Conservation (phyloP, 2,329 filamentous ascomycete genomes). For the Hypoxylon sp. region DNA sequence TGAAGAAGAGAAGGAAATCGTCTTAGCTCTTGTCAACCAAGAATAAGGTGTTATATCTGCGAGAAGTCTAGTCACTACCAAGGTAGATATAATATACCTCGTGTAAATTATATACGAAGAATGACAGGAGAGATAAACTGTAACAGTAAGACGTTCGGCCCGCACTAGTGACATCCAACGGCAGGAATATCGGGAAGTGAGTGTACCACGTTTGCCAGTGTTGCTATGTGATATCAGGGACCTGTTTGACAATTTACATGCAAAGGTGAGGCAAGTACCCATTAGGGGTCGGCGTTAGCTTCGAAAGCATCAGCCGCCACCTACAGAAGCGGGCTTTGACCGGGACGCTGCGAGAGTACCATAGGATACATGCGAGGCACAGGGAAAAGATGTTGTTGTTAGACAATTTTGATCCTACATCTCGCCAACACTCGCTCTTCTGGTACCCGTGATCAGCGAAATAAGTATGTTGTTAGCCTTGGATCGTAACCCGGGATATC, state of each 20-base stretch:
- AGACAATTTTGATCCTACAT: constrained; percentile 12
- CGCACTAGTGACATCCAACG: constrained; percentile 42
- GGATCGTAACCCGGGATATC: constrained; percentile 47
- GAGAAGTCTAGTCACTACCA: constrained; percentile 3
- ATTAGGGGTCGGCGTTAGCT: constrained; percentile 14
- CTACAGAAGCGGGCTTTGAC: constrained; percentile 12
- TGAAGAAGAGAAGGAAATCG: background rate
- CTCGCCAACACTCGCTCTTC: constrained; percentile 11
- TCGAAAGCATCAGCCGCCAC: constrained; percentile 8
- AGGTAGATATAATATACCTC: constrained; percentile 25
- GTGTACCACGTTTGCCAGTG: constrained; percentile 31
- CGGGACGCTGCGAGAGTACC: constrained; percentile 10
- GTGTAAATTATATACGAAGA: constrained; percentile 27
- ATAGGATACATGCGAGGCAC: constrained; percentile 8
- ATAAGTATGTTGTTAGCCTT: constrained; percentile 25
- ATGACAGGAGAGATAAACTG: constrained; percentile 25
- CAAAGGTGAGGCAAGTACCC: constrained; percentile 10
- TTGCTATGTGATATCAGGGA: constrained; percentile 13
- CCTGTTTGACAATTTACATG: constrained; percentile 4
- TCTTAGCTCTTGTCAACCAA: background rate
- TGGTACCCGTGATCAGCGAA: constrained; percentile 30
- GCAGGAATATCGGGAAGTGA: constrained; percentile 51
- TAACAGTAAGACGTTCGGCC: constrained; percentile 22
- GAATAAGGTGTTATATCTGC: constrained; percentile 10
- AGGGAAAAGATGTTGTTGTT: constrained; percentile 3